Evolutionary conservation across 352 stramenopile species (phyloP), one percentile per base, ranked within the genome.

Genomic region (Pythium rhizo-oryzae): DNA sequence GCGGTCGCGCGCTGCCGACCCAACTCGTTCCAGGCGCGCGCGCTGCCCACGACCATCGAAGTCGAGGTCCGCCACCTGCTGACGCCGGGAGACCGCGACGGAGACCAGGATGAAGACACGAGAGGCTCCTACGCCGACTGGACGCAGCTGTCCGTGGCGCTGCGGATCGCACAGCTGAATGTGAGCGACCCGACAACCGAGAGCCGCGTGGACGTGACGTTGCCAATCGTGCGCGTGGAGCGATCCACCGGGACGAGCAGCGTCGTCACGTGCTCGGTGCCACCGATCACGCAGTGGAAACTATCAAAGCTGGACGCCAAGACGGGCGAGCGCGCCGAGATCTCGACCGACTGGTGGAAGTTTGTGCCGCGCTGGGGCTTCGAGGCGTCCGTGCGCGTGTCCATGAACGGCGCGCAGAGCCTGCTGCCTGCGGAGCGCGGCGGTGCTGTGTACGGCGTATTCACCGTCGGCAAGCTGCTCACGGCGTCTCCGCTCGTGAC

Each of bases 21-120:
- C 11, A 93, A 93, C 55, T 88, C 81, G 18, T 85, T 90, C 54
- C 65, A 87, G 9, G 66, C 69, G 6, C 71, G 30, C 12, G 63
- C 72, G 15, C 55, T 89, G 0, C 79, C 76, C 0, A 69, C 82
- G 43, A 71, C 57, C 1, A 65, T 92, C 25, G 76, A 74, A 2
- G 57, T 92, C 1, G 68, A 85, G 23, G 43, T 86, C 8, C 41
- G 71, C 12, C 78, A 87, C 41, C 30, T 80, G 23, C 67, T 74
- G 13, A 28, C 35, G 23, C 51, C 60, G 37, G 30, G 21, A 8
- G 57, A 64, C 37, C 21, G 16, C 25, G 23, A 19, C 23, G 37
- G 19, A 18, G 21, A 15, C 52, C 25, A 59, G 37, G 37, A 43
- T 11, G 37, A 12, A 2, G 37, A 4, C 15, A 11, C 28, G 3